Evolutionary conservation across 225 moss, liverwort and hornwort genomes (phyloP).

Genomic region (Neckera pumila): DNA sequence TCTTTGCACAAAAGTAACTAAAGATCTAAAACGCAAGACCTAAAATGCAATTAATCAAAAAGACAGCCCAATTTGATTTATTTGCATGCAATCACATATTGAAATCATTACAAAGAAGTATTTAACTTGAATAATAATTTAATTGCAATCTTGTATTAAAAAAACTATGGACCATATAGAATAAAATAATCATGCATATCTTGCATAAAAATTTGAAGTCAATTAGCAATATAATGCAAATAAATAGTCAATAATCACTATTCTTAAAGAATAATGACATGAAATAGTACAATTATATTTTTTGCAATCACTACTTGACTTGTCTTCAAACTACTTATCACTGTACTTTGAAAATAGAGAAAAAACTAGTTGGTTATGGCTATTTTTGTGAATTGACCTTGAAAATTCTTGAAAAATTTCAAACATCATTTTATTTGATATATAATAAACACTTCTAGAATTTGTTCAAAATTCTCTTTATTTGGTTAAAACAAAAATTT

Average conservation of each 20-base stretch:
- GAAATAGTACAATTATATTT: background rate
- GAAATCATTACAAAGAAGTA: background rate
- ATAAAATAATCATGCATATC: background rate
- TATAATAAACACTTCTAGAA: background rate
- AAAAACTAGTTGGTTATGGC: background rate
- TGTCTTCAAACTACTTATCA: accelerated
- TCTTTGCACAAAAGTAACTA: background rate
- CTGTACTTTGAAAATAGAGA: background rate
- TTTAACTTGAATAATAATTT: background rate
- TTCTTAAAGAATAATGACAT: background rate
- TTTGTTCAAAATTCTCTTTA: background rate
- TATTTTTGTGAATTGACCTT: background rate
- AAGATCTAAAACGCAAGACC: accelerated
- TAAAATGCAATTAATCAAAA: background rate
- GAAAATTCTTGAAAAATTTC: background rate
- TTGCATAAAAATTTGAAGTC: background rate
- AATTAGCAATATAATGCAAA: background rate
- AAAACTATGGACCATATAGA: background rate
- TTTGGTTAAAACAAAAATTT: background rate
- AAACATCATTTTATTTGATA: too few relatives aligned
- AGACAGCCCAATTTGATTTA: background rate
- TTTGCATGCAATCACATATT: background rate
- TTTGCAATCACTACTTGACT: background rate
- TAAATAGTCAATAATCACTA: background rate
- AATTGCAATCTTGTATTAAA: background rate